Base-by-base conservation (phyloP, 192 early-diverging fungal species). In the Phycomyces nitens region DNA sequence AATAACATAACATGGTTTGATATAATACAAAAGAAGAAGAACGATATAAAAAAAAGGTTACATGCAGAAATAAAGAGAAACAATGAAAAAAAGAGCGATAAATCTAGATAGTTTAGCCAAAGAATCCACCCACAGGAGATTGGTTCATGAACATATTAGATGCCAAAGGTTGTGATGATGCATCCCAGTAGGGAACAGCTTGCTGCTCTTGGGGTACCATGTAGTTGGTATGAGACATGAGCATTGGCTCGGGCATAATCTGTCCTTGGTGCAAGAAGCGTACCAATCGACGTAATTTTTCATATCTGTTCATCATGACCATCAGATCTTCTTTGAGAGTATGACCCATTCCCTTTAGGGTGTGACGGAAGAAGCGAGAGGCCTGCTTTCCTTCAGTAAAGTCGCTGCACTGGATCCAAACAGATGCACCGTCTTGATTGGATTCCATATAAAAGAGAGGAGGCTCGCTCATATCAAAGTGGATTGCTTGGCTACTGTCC, bases 361-460 rank as follows among this genome's bases (percentile, higher is more conserved):
- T 77, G 56, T 84, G 83, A n/a, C 72, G 69, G 43, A 71, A 72
- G 22, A 75, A 73, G 18, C 74, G 64, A 21, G 80, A 77, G 9
- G 85, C 85, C 71, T 86, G 85, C 59, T 76, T 80, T 58, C 73
- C 74, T 58, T 84, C 85, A n/a, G 85, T 86, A 49, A 86, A 86
- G 65, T 86, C 85, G 54, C 80, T 81, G 58, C 85, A 85, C 51
- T 79, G 77, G 50, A 75, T 80, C 85, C 85, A 86, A n/a, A 67
- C 56, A 12, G 24, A 27, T 0, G 67, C 23, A 0, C n/a, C 51
- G 50, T 44, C 60, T 22, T 47, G 18, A 11, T n/a, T n/a, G 4
- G 58, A 38, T 59, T 85, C 74, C 85, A 86, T 86, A 62, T 62
- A 86, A 66, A 85, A 86, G 55, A 69, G 67, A 26, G 85, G 85